Conservation (phyloP, 257 asterid genomes). For the Mentha longifolia region DNA sequence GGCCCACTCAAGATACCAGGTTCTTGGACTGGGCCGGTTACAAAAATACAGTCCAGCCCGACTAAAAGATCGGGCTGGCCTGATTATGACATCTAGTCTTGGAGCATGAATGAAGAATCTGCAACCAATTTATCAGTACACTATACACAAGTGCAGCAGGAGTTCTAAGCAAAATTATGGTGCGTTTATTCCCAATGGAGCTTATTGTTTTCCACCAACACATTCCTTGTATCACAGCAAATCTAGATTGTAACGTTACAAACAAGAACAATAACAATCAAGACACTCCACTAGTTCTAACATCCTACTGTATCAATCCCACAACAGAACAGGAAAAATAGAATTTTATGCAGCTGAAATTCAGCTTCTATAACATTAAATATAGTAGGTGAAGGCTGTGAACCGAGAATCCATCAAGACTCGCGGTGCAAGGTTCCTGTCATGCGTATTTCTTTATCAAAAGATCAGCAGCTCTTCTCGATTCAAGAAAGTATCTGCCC, state of each 20-base stretch:
- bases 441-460: background rate
- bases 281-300: conserved; percentile 15
- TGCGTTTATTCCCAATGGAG: conserved; percentile 13
- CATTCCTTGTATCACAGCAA: background rate
- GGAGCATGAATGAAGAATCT: no score
- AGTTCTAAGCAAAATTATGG: conserved; percentile 1
- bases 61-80: no score
- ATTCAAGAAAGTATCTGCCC: background rate
- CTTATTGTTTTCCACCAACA: conserved; percentile 8
- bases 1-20: no score
- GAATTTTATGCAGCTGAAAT: conserved; percentile 4
- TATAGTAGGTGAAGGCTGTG: conserved; percentile 17
- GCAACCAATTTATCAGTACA: background rate
- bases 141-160: background rate
- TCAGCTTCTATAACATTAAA: conserved; percentile 16
- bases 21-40: no score
- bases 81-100: no score
- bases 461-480: background rate
- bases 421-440: background rate
- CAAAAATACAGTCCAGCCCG: no score
- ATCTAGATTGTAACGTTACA: conserved; percentile 22
- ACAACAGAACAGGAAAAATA: background rate
- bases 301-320: conserved; percentile 3
- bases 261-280: background rate
- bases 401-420: background rate